Base-by-base conservation (phyloP, 2,329 filamentous ascomycete species). In the Xylaria hypoxylon region DNA sequence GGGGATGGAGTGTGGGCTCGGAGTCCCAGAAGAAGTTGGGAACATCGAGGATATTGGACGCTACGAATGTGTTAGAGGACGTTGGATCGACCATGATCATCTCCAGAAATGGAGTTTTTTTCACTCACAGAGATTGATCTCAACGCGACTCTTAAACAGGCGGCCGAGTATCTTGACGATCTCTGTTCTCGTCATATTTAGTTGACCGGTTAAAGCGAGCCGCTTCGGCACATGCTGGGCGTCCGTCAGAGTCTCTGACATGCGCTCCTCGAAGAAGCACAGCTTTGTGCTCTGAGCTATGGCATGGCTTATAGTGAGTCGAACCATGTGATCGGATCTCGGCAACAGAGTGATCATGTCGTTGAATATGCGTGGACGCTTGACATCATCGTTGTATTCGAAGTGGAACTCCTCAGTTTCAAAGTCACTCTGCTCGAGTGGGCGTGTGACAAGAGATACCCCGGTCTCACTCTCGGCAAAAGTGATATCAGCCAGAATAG, bases 381-480 rank as follows among this genome's bases (percentile, higher is more conserved):
- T 91, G 38, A 96, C 93, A 64, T 93, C 87, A 0, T 89, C 87
- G 74, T 93, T 97, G 82, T 99, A 99, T 79, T 98, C 94, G 77
- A 99, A 99, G 77, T 99, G 95, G 75, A 99, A 97, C 77, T 98
- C 95, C 77, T 99, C 96, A 52, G 94, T 99, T 81, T 99, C 96
- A 72, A 96, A 97, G 76, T 98, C 94, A 70, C 91, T 90, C 79
- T 97, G 93, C 62, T 92, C 89, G 24, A 97, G 84, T 0, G 94
- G 93, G 38, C 93, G 87, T 1, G 90, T 92, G 35, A 94, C 90
- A 6, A 99, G 86, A 11, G 91, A 87, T 19, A 81, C 77, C 55
- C 86, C 85, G 19, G 86, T 86, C 65, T 90, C 87, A 60, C 87
- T 89, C 71, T 90, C 87, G 11, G 92, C 92, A 80, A 99, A 98